Evolutionary conservation across 2,329 filamentous ascomycete species (phyloP).

Genomic region (Cryphonectria nitschkei): DNA sequence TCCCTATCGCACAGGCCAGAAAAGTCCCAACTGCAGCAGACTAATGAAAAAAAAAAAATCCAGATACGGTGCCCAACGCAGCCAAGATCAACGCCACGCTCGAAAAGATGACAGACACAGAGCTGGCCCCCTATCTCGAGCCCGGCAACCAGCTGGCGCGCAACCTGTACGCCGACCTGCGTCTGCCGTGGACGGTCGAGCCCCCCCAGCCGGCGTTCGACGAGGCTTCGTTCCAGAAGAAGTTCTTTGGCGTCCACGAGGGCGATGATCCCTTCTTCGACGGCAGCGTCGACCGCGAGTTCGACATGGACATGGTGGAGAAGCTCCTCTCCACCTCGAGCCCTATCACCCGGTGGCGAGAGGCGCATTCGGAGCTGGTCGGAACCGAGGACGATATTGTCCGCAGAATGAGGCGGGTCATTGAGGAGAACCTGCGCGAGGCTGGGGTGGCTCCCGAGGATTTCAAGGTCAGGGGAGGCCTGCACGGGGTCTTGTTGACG

Average conservation of each 20-base stretch:
- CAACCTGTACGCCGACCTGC: conserved; percentile 46
- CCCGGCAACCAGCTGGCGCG: conserved; percentile 47
- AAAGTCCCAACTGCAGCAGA: neutral
- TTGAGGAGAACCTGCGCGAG: conserved; percentile 37
- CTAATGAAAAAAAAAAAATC: neutral
- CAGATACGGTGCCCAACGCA: conserved; percentile 42
- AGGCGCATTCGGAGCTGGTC: conserved; percentile 46
- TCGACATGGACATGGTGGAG: conserved; percentile 42
- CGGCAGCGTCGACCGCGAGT: conserved; percentile 20
- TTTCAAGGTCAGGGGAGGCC: conserved; percentile 35
- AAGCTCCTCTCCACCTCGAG: conserved; percentile 43
- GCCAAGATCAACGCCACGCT: conserved; percentile 47
- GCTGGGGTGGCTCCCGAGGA: conserved; percentile 42
- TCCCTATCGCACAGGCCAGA: neutral
- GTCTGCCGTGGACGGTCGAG: conserved; percentile 53
- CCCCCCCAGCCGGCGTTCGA: conserved; percentile 44
- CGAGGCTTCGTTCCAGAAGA: conserved; percentile 42
- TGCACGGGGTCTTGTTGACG: conserved; percentile 36
- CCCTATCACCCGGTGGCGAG: conserved; percentile 47
- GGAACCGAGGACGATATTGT: conserved; percentile 47
- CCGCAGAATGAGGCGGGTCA: conserved; percentile 35
- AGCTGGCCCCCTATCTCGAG: conserved; percentile 44
- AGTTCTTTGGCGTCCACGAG: conserved; percentile 44
- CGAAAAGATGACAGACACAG: conserved; percentile 40
- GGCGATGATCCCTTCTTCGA: conserved; percentile 37